Base-by-base conservation (phyloP, 169 alveolate species). In the Eimeria tenella region DNA sequence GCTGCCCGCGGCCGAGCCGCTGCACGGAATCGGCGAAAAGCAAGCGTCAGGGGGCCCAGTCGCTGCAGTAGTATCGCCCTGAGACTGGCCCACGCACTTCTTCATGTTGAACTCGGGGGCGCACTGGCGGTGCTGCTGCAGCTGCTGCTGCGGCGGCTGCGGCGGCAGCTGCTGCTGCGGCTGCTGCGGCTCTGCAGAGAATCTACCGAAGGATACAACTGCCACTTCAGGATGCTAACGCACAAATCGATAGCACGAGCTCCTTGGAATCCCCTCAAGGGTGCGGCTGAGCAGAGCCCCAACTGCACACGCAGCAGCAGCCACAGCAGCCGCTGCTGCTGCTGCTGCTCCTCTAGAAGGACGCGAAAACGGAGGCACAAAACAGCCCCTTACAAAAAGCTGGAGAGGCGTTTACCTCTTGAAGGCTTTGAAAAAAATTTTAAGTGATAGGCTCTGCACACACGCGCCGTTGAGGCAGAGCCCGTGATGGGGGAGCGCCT, bases 221-320 rank as follows among this genome's bases (percentile, higher is more conserved):
- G 17, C 49, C 7, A 70, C 52, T 70, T 70, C 49, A 23, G 53
- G n/a, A 8, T 19, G 9, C 8, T 70, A 70, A 70, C 5, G 52
- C 79, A 42, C 79, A 23, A 42, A 70, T 11, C 52, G 52, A 52
- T 9, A 19, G 79, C 79, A 21, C 17, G 79, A 21, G 17, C 53
- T 21, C 17, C 52, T 70, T 23, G 53, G 17, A 6, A 5, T 21
- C 31, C 52, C 10, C 11, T 21, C 21, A 23, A 17, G 79, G 79
- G 79, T 70, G 79, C 73, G 73, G 21, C 73, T 19, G 73, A 70
- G 79, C 79, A 70, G 79, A 19, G 79, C 79, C 79, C 79, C 79
- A 31, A 2, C 42, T 31, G 79, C 8, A 5, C 49, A 52, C 31
- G 79, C 79, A 21, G 53, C 79, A 21, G 79, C 79, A 9, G 79